Evolutionary conservation across 768 basidiomycete genomes (phyloP).

Genomic region (Russula dissimulans): DNA sequence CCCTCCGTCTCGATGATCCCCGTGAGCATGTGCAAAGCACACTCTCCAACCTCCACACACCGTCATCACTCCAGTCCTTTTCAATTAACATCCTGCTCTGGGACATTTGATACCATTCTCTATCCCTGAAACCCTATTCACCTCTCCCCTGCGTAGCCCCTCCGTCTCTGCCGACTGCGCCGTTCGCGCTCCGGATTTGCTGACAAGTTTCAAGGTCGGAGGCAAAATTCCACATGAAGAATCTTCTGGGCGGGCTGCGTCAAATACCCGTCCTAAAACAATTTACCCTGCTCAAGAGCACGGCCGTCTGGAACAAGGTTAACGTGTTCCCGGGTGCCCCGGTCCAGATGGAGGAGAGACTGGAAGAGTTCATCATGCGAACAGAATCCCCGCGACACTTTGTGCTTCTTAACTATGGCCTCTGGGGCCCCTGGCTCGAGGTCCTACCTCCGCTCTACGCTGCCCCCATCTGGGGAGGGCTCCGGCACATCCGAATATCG

Average conservation of each 20-base stretch:
- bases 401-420: not conserved
- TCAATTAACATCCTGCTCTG: slow-evolving; percentile 1
- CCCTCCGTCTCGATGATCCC: slow-evolving; percentile 6
- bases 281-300: not conserved
- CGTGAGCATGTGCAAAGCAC: not conserved
- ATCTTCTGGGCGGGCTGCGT: not conserved
- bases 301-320: not conserved
- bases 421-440: not conserved
- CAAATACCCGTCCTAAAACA: not conserved
- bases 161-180: not conserved
- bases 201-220: not conserved
- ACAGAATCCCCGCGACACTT: slow-evolving; percentile 8
- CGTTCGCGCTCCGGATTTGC: not conserved
- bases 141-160: not conserved
- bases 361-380: not conserved
- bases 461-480: not conserved
- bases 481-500: slow-evolving; percentile 1
- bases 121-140: not conserved
- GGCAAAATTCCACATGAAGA: not conserved
- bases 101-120: not conserved
- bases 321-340: not conserved
- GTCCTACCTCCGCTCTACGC: not conserved
- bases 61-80: not conserved
- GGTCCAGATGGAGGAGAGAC: not conserved
- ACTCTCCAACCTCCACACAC: not conserved